Evolutionary conservation across 2,329 filamentous ascomycete genomes (phyloP), one percentile per base, ranked within the genome.

Genomic region (Myriangium duriaei): DNA sequence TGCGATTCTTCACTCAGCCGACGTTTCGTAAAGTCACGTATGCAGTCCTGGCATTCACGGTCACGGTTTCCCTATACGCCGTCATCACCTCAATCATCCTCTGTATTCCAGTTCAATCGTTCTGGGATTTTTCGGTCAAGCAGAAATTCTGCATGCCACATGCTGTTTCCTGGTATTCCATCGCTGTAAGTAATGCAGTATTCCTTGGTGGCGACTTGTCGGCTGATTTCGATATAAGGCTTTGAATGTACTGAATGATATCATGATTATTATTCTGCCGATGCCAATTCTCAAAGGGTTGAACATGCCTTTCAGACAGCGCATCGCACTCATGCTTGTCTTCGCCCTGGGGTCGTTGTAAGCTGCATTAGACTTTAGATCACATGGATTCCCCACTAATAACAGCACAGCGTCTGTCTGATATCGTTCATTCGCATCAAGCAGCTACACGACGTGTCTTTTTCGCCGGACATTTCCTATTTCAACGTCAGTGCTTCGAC

Each of bases 11-110:
- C 3, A 49, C 50, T n/a, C 50, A 49, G 24, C 36, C 46, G 1
- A 33, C 13, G 10, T 55, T 57, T 44, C 51, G 51, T 37, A 54
- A 49, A 40, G 44, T 48, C 4, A 32, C 59, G 2, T 57, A 50
- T 12, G 51, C 46, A 2, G 51, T 57, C 24, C 56, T 52, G 10
- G 53, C 50, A 0, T 59, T 44, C 1, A 57, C 37, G 66, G 60
- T 52, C 65, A 72, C 47, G 65, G 60, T 68, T 60, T n/a, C 11
- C 30, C 17, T 32, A 5, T 32, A 16, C n/a, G 13, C 72, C 30
- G 14, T 14, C 14, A 11, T 32, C 30, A 32, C 13, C 30, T 14
- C 30, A 15, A 43, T 40, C 32, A 34, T 15, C 42, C 5, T 42
- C 45, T 31, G 35, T 14, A 31, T 12, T 12, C 35, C 35, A 6